Evolutionary conservation across 306 rosid species (phyloP), one percentile per base, ranked within the genome.

Genomic region (Cucurbita pepo): DNA sequence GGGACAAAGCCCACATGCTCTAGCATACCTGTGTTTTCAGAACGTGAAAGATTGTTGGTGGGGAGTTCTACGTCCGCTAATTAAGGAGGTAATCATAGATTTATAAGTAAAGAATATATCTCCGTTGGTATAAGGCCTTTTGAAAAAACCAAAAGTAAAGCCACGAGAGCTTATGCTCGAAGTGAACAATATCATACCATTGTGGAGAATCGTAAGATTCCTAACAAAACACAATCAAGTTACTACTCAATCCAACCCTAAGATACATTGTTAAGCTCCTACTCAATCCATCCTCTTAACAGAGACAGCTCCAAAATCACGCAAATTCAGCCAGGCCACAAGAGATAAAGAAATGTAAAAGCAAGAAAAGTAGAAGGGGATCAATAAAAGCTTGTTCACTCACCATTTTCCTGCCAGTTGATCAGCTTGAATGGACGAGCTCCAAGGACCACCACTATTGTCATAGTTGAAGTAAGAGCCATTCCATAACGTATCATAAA

Each of bases 341-440:
- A 16, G 14, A 14, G 13, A 61, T 37, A 3, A 11, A 61, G 47
- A 34, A 60, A 60, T 36, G 21, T 60, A 60, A 65, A 65, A 37
- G 72, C 72, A 43, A 60, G 21, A 36, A 12, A 61, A 36, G 69
- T 61, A 40, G 6, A 47, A 44, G 34, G 37, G 15, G 13, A 19
- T 41, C 3, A 37, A 37, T 37, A 16, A 25, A 14, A 14, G 3
- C 21, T 7, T 61, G 6, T 64, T 64, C n/a, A 67, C 73, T 67
- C 19, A 90, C 98, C 98, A 93, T 76, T 90, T 97, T 62, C 98
- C 98, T 16, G 98, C 98, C 77, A 93, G 74, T 79, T 93, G 98
- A 86, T 93, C 98, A 41, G 98, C 97, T 81, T 93, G 98, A 80
- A 93, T 93, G 57, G 98, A 88, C 72, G 87, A 76, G 70, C 97